phyloP scores from a whole-genome alignment of 352 stramenopile genomes.

The Blastocystis sp. region DNA sequence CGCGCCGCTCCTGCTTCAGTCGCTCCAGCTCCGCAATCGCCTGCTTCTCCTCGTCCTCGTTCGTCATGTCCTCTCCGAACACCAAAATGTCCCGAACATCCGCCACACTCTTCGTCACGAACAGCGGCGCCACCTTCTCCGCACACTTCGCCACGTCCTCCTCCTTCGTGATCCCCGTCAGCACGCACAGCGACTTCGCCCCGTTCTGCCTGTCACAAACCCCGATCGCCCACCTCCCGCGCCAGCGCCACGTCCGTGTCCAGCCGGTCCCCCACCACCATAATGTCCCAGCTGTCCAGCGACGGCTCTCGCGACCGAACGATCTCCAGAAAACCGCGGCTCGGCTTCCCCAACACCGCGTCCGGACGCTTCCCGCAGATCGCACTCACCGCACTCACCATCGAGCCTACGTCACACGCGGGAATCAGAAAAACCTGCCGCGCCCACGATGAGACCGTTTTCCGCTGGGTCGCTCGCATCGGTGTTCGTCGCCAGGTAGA shows the following conservation, averaged over 20 bases:
- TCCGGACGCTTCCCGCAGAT: neutral
- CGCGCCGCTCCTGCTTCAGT: neutral
- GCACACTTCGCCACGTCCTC: neutral
- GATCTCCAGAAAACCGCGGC: neutral
- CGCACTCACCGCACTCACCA: constrained; percentile 10
- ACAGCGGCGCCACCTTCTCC: neutral
- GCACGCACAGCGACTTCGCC: neutral
- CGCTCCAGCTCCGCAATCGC: neutral
- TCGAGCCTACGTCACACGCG: neutral
- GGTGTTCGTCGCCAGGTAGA: neutral
- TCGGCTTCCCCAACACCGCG: neutral
- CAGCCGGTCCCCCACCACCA: constrained; percentile 3
- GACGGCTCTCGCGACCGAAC: neutral
- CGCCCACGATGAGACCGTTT: neutral
- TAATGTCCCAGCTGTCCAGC: constrained; percentile 1
- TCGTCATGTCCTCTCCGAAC: constrained; percentile 37
- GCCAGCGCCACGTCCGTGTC: constrained; percentile 16
- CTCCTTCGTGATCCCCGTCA: constrained; percentile 13
- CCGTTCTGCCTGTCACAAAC: neutral
- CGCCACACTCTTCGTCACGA: neutral
- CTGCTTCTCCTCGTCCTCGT: constrained; percentile 47
- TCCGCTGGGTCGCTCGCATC: neutral
- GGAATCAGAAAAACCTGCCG: neutral
- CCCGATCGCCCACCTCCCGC: neutral
- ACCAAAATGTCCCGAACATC: constrained; percentile 17